phyloP scores from a whole-genome alignment of 1,139 yeast species.

The Candida neerlandica region DNA sequence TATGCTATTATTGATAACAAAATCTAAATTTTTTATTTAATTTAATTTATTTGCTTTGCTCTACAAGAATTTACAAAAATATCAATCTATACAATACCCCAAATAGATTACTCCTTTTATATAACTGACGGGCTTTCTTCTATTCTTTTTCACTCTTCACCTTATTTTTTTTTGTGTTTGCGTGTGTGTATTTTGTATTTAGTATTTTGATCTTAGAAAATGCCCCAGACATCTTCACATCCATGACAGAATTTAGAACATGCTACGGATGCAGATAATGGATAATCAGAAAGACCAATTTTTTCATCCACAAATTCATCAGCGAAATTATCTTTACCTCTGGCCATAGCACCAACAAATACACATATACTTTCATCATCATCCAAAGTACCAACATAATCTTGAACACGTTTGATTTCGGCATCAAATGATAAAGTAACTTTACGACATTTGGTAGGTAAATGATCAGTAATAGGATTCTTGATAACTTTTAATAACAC shows the following conservation, averaged over 20 bases:
- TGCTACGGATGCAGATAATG: slow-evolving; percentile 96
- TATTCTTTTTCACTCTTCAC: too few species aligned
- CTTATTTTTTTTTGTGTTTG: too few species aligned
- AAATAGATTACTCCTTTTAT: background rate
- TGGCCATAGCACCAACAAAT: slow-evolving; percentile 98
- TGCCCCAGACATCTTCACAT: slow-evolving; percentile 97
- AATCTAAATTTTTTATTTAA: background rate
- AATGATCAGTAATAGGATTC: slow-evolving; percentile 94
- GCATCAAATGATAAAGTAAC: slow-evolving; percentile 95
- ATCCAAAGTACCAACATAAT: slow-evolving; percentile 77
- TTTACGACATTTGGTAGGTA: slow-evolving; percentile 94
- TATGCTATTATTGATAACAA: slow-evolving; percentile 2
- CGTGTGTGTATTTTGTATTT: too few species aligned
- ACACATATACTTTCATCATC: slow-evolving; percentile 95
- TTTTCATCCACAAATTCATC: slow-evolving; percentile 97
- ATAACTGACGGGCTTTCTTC: background rate
- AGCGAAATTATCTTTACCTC: slow-evolving; percentile 96
- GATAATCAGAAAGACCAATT: slow-evolving; percentile 92
- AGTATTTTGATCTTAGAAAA: too few species aligned
- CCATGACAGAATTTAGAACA: slow-evolving; percentile 98
- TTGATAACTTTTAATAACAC: slow-evolving; percentile 90
- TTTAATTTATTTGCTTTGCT: background rate
- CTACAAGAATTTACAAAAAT: background rate
- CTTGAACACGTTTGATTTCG: slow-evolving; percentile 83
- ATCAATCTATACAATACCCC: background rate